Conservation (phyloP, 2,329 filamentous ascomycete genomes). For the Sordariomycetes sp. region DNA sequence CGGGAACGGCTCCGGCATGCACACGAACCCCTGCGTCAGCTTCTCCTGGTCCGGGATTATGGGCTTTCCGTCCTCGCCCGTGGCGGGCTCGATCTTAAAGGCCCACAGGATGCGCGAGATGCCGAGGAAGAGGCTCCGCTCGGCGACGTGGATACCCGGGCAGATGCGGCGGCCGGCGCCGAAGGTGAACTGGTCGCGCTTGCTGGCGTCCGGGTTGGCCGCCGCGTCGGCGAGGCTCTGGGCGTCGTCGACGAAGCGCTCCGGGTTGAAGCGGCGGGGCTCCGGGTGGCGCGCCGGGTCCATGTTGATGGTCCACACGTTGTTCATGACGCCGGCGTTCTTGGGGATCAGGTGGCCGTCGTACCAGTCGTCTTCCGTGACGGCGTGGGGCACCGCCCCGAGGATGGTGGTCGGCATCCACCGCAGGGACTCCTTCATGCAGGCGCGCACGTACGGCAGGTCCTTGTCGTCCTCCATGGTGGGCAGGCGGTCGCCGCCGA, state of each 20-base stretch:
- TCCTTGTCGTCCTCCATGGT: conserved; percentile 26
- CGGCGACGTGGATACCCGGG: conserved; percentile 44
- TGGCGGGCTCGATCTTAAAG: conserved; percentile 23
- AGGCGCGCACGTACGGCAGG: conserved; percentile 32
- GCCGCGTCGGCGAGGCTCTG: conserved; percentile 17
- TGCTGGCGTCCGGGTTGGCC: conserved; percentile 18
- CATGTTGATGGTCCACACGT: conserved; percentile 33
- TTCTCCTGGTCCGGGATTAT: conserved; percentile 7
- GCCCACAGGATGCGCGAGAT: conserved; percentile 37
- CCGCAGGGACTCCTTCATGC: conserved; percentile 32
- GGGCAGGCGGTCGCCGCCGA: conserved; percentile 29
- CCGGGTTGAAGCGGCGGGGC: conserved; percentile 30
- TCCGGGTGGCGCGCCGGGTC: conserved; percentile 29
- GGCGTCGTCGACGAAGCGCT: conserved; percentile 17
- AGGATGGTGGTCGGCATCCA: conserved; percentile 31
- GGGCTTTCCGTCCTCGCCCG: conserved; percentile 7
- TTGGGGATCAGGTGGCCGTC: conserved; percentile 30
- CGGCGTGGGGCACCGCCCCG: conserved; percentile 23
- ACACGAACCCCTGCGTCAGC: conserved; percentile 9
- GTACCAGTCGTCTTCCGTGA: conserved; percentile 22
- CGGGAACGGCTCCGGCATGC: conserved; percentile 6
- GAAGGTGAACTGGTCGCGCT: conserved; percentile 43
- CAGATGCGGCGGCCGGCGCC: conserved; percentile 47
- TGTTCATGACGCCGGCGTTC: conserved; percentile 26
- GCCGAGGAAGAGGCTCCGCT: conserved; percentile 33